phyloP scores from a whole-genome alignment of 2,329 filamentous ascomycete genomes.

The Colletotrichum karsti region DNA sequence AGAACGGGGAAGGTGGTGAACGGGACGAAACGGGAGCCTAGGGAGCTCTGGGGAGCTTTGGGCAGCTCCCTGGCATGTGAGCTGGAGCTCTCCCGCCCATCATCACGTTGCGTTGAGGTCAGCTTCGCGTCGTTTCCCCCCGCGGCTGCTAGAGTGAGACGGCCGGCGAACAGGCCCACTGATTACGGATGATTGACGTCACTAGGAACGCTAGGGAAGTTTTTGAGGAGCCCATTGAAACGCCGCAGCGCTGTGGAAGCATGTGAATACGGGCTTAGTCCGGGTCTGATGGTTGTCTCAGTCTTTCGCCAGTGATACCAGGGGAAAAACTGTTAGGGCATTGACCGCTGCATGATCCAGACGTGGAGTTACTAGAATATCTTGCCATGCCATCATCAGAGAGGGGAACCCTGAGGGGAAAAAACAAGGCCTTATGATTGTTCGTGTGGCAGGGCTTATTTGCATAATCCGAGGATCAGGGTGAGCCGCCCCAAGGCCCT shows the following conservation, averaged over 20 bases:
- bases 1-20: neutral
- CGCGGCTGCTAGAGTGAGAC: neutral
- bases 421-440: neutral
- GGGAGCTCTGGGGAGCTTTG: constrained; percentile 23
- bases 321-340: neutral
- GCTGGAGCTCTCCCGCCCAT: no score
- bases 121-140: neutral
- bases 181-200: constrained; percentile 17
- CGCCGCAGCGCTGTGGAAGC: constrained; percentile 3
- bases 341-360: neutral
- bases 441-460: neutral
- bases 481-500: neutral
- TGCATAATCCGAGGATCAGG: neutral
- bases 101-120: neutral
- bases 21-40: constrained; percentile 1
- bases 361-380: neutral
- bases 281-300: neutral
- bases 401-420: neutral
- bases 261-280: constrained; percentile 22
- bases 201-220: constrained; percentile 20
- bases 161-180: constrained; percentile 19
- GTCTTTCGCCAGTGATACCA: neutral
- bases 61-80: constrained; percentile 20
- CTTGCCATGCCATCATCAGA: neutral
- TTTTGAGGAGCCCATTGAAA: constrained; percentile 10